Base-by-base conservation (phyloP, 768 basidiomycete species). In the Boletellus ananiceps region DNA sequence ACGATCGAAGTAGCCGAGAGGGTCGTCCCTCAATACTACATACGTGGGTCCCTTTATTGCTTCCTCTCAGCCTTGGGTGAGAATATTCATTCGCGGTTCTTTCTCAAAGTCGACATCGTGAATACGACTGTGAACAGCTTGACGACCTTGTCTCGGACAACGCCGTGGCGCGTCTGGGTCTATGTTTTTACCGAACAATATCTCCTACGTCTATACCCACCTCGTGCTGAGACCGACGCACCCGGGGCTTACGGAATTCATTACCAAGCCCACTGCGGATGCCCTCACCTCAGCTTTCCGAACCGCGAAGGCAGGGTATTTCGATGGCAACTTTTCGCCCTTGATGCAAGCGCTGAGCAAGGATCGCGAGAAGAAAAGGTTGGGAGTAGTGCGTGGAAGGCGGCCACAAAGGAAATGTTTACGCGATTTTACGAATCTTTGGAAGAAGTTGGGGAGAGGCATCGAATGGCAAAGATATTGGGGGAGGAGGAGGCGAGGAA, bases 221-320 rank as follows among this genome's bases (percentile, higher is more conserved):
- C 72, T 89, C 27, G 65, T 89, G 21, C 50, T 76, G 18, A 69
- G 76, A 29, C 83, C 84, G 0, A 62, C 66, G 14, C 70, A 80
- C 51, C 67, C 75, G 1, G 67, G 5, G 0, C 67, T 86, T 2
- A 64, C 70, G 14, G 61, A 73, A 8, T 64, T 88, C 12, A 67
- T 92, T 33, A 80, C 86, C 12, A 76, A 76, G 25, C 76, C 82
- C 1, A 76, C 86, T 0, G 70, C 78, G 38, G 85, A 88, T 18
- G 55, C 74, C n/a, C 73, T 93, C 25, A 78, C 80, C 52, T 84
- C 83, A 5, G 81, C 79, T 51, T 88, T 83, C 70, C 81, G 88
- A 33, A 89, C 82, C 1, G 84, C 89, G 37, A 90, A 90, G 65
- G 86, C 88, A 8, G 84, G 75, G 4, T 93, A 93, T 66, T 89